These are phyloP conservation scores for Thielaviopsis musarum DNA, from an alignment of 2,329 filamentous ascomycete species.

Conservation along the genomic window DNA sequence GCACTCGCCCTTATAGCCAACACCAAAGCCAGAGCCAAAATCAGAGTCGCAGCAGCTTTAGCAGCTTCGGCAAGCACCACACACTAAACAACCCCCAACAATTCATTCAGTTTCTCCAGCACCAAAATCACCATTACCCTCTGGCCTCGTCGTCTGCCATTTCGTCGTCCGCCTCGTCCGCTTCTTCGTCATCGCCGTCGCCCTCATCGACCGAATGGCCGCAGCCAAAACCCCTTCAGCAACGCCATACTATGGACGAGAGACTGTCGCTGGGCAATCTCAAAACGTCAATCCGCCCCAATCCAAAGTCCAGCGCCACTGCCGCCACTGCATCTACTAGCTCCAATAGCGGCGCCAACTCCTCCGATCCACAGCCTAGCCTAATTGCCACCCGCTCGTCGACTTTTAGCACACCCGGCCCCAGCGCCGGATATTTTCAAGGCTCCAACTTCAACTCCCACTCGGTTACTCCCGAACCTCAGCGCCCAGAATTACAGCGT, in stretches of 20 bases:
- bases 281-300: constrained; percentile 5
- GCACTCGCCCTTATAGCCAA: background rate
- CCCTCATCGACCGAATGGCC: constrained; percentile 10
- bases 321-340: background rate
- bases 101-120: constrained; percentile 2
- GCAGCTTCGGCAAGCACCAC: background rate
- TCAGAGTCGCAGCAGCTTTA: background rate
- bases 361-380: background rate
- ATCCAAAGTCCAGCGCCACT: background rate
- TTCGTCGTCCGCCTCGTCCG: constrained; percentile 4
- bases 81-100: background rate
- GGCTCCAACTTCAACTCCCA: no score
- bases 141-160: constrained; percentile 1
- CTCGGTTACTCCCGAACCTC: background rate
- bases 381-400: background rate
- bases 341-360: background rate
- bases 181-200: constrained; percentile 3
- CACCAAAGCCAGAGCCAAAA: background rate
- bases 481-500: background rate
- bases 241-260: constrained; percentile 11
- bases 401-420: background rate
- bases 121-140: background rate
- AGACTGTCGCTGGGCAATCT: constrained; percentile 8
- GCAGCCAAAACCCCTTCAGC: background rate
- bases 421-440: background rate